Evolutionary conservation across 1,139 yeast species (phyloP), one percentile per base, ranked within the genome.

Genomic region (Scheffersomyces quercinus): DNA sequence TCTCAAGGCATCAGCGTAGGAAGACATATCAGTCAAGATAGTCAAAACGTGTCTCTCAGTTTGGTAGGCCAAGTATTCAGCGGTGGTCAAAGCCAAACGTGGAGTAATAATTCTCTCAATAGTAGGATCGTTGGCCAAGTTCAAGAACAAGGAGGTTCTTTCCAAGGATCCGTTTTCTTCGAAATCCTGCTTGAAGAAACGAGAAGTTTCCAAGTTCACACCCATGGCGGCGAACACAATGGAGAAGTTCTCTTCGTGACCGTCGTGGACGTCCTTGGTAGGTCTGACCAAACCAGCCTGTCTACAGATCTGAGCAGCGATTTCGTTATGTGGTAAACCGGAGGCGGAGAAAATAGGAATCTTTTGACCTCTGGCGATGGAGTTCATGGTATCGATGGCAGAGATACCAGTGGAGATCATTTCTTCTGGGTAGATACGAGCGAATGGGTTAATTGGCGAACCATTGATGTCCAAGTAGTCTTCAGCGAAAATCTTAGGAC

Each of bases 261-360:
- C 99, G 70, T 93, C 99, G 67, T 93, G 99, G 47, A 93, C 99
- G 68, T 93, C 99, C 75, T 93, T 93, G 40, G 99, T 93, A 61
- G 99, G 99, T 74, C 99, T 87, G 46, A 95, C 99, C 65, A 93
- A 81, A 59, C 98, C 97, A 38, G 99, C 99, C 75, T 93, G 99
- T 76, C 99, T 90, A 81, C 98, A 93, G 69, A 93, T 93, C 73
- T 93, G 99, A 37, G 99, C 99, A 50, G 99, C 99, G 73, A 93
- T 91, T 73, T 95, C 99, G 66, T 93, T 95, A 73, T 93, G 99
- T 46, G 99, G 99, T 66, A 93, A 82, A 77, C 99, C 99, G 45
- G 98, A 90, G 36, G 99, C 99, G 44, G 97, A 89, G 75, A 93
- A 93, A 68, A 93, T 93, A 42, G 99, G 99, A 65, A 93, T 93